Conservation (phyloP, 1,284 basidiomycete genomes). For the Cutaneotrichosporon sp. region DNA sequence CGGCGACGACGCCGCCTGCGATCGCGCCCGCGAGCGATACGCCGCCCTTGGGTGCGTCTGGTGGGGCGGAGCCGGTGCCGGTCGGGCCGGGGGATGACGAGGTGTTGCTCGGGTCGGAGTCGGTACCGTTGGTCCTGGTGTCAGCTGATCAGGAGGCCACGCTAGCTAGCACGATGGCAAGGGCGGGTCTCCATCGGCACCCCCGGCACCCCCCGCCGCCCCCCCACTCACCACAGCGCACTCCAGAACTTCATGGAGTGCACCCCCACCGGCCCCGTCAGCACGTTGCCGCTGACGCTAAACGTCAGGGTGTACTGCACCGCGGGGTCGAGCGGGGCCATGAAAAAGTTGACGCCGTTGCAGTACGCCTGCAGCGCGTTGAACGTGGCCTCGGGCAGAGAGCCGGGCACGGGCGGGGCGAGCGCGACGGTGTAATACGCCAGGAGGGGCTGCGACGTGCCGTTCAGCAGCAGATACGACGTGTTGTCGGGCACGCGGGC, state of each 20-base stretch:
- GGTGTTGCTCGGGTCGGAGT: not conserved
- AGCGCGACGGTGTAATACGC: constrained; percentile 7
- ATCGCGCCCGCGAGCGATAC: constrained; percentile 3
- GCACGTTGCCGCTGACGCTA: not conserved
- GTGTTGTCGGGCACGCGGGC: constrained; percentile 14
- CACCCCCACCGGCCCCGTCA: not conserved
- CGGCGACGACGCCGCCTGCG: constrained; percentile 5
- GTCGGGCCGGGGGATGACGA: not conserved
- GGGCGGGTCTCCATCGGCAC: too few relatives aligned
- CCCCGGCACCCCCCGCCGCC: too few relatives aligned
- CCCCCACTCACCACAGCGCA: constrained; percentile 2
- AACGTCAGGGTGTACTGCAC: constrained; percentile 1
- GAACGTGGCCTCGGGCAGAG: not conserved
- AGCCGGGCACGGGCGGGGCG: constrained; percentile 1
- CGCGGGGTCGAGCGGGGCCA: constrained; percentile 6
- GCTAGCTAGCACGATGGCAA: too few relatives aligned
- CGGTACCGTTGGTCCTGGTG: not conserved
- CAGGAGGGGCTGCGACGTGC: constrained; percentile 8
- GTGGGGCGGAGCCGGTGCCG: not conserved
- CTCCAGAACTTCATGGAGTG: constrained; percentile 6
- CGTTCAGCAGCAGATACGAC: constrained; percentile 16
- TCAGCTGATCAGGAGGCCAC: not conserved
- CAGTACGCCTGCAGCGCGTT: constrained; percentile 4
- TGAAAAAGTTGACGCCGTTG: constrained; percentile 7
- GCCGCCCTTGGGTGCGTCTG: not conserved